These are phyloP conservation scores for Isatis tinctoria DNA, from an alignment of 345 rosid species.

Conservation along the genomic window DNA sequence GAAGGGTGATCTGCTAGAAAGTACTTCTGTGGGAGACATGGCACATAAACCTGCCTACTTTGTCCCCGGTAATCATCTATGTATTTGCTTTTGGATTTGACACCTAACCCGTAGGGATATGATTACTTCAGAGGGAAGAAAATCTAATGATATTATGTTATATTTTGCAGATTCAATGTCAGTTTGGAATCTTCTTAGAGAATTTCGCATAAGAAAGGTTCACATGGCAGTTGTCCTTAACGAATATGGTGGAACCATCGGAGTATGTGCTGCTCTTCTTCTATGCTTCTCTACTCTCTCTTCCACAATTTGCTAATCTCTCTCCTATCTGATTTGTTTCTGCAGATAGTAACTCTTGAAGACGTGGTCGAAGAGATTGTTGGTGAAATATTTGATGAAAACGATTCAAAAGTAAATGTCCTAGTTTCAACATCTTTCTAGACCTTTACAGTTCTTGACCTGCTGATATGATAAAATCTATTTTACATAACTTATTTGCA, in stretches of 20 bases:
- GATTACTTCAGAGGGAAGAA: not conserved
- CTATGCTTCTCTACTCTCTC: conserved; percentile 7
- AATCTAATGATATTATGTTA: not conserved
- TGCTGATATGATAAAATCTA: not conserved
- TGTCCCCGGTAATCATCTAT: conserved; percentile 71
- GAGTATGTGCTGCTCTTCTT: conserved; percentile 54
- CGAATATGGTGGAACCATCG: conserved; percentile 97
- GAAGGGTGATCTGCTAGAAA: conserved; percentile 92
- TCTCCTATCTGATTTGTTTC: conserved; percentile 12
- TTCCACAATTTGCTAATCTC: conserved; percentile 6
- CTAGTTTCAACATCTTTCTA: conserved; percentile 9
- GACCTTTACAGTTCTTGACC: not conserved
- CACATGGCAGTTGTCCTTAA: conserved; percentile 99
- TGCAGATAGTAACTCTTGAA: conserved; percentile 91
- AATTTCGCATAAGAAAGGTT: conserved; percentile 96
- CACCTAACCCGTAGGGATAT: not conserved
- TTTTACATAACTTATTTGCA: not conserved
- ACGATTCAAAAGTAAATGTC: conserved; percentile 79
- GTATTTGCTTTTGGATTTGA: not conserved
- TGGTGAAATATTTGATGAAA: conserved; percentile 97
- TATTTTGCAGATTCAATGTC: conserved; percentile 91
- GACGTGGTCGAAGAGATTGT: conserved; percentile 98
- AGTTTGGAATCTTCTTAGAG: conserved; percentile 99
- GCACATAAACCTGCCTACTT: conserved; percentile 99
- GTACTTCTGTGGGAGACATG: conserved; percentile 80